Conservation (phyloP, 805 yeast species). For the Wickerhamomyces mucosus region DNA sequence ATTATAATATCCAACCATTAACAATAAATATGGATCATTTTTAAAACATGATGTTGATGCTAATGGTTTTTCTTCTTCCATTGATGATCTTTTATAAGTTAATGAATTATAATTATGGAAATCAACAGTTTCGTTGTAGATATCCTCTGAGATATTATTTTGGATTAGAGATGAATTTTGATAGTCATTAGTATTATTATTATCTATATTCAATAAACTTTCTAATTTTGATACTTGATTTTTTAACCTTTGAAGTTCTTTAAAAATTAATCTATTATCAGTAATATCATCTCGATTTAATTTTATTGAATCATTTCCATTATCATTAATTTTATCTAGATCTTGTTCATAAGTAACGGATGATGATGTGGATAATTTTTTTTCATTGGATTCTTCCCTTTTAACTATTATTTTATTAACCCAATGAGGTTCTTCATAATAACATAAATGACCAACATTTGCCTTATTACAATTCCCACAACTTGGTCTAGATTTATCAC, state of each 20-base stretch:
- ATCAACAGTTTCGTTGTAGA: slow-evolving; percentile 10
- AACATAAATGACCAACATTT: slow-evolving; percentile 20
- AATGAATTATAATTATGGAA: slow-evolving; percentile 15
- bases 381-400: too few relatives aligned
- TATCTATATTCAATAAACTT: too few relatives aligned
- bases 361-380: too few relatives aligned
- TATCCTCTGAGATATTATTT: too few relatives aligned
- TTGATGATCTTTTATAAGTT: slow-evolving; percentile 17
- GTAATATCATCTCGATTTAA: too few relatives aligned
- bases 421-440: slow-evolving; percentile 21
- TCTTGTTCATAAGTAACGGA: too few relatives aligned
- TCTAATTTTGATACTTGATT: too few relatives aligned
- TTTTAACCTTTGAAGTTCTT: too few relatives aligned
- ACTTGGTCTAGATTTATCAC: slow-evolving; percentile 32
- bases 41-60: slow-evolving; percentile 10
- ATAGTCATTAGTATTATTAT: background rate
- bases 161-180: too few relatives aligned
- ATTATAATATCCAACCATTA: slow-evolving; percentile 15
- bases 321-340: too few relatives aligned
- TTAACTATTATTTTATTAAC: slow-evolving; percentile 12
- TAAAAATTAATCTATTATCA: too few relatives aligned
- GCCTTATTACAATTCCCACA: slow-evolving; percentile 25
- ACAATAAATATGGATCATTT: slow-evolving; percentile 16
- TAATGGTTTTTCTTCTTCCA: slow-evolving; percentile 20
- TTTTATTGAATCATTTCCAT: too few relatives aligned